phyloP scores from a whole-genome alignment of 129 eudicot species.

The Flaveria sonorensis region DNA sequence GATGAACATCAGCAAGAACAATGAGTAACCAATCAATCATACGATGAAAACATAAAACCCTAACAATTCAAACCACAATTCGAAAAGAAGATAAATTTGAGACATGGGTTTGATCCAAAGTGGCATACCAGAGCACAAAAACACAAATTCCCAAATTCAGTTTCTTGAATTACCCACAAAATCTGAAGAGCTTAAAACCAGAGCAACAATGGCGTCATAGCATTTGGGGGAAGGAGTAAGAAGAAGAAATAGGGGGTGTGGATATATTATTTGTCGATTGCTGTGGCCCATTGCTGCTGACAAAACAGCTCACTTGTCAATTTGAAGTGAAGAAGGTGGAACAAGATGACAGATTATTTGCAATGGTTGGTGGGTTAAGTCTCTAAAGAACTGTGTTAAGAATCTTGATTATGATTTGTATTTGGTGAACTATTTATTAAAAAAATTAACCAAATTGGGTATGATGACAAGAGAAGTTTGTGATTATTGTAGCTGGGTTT shows the following conservation, averaged over 20 bases:
- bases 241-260: conserved; percentile 32
- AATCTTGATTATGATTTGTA: conserved; percentile 37
- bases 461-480: background rate
- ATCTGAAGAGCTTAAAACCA: background rate
- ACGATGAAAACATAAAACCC: background rate
- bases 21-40: background rate
- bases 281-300: conserved; percentile 4
- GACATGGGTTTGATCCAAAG: conserved; percentile 14
- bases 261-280: background rate
- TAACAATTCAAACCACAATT: background rate
- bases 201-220: conserved; percentile 23
- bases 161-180: background rate
- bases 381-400: conserved; percentile 21
- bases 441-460: conserved; percentile 1
- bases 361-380: conserved; percentile 28
- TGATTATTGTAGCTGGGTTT: conserved; percentile 18
- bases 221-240: conserved; percentile 18
- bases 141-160: conserved; percentile 11
- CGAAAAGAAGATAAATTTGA: background rate
- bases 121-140: conserved; percentile 37
- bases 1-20: background rate
- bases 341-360: conserved; percentile 29
- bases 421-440: conserved; percentile 23
- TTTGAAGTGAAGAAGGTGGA: conserved; percentile 16
- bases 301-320: background rate